Evolutionary conservation across 257 asterid species (phyloP), one percentile per base, ranked within the genome.

Genomic region (Salvia miltiorrhiza): DNA sequence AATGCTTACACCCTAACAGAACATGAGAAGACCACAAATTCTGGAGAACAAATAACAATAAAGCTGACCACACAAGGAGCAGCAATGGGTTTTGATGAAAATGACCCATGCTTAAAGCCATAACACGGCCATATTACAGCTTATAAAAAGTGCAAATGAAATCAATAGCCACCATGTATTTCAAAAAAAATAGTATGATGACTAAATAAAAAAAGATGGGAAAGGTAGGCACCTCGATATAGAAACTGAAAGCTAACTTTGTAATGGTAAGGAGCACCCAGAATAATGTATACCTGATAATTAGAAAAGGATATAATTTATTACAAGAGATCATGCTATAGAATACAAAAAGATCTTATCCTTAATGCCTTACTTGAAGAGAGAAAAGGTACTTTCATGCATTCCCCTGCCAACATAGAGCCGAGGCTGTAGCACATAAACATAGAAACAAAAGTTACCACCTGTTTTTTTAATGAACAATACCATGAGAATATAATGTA

Each of bases 391-490:
- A 82, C 96, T 94, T 80, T 94, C 99, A 69, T 94, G 99, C 99
- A 94, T 94, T 80, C 97, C 99, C 77, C 99, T 87, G 67, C 97
- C 99, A 78, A 94, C 99, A 78, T 91, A 94, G 62, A 90, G 97
- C 69, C 99, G 96, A 52, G 99, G 99, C 99, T 94, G 93, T 71
- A 82, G 65, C 54, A 58, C 17, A 67, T 53, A 35, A 57, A 59
- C 44, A 64, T 41, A n/a, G 59, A 74, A 76, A 71, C 69, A 58
- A 40, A 14, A 23, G 53, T 67, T 77, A 65, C 49, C 57, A 71
- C 44, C 59, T 59, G 13, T 4, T 81, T 68, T 8, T 48, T 24
- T 13, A 24, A 21, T 41, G 65, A 68, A 69, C 57, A 65, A 50
- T 47, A 48, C 43, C 73, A 55, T 13, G 62, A 9, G 37, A 48